Evolutionary conservation across 257 asterid species (phyloP), one percentile per base, ranked within the genome.

Genomic region (Solanum piurae): DNA sequence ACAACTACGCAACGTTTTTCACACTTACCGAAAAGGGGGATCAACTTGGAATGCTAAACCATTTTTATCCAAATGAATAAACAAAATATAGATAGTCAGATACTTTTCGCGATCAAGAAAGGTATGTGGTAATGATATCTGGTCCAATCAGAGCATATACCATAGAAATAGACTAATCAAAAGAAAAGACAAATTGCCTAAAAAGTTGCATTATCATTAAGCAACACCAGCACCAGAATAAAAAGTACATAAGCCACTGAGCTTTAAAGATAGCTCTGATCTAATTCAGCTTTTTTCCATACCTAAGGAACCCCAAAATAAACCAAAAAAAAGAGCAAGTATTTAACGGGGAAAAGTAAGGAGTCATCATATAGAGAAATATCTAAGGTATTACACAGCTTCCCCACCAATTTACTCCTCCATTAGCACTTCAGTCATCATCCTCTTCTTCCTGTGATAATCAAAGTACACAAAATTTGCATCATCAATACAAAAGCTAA

Each of bases 391-490:
- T 46, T 79, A 79, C 85, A 49, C 69, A 82, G 9, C 72, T 25
- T 33, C 85, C 44, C 29, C 85, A n/a, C 25, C 71, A 37, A 10
- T 37, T 34, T 46, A 16, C 23, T 46, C 21, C n/a, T n/a, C 44
- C 77, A 9, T 12, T 11, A 36, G 60, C 14, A 62, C 5, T 58
- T 87, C 27, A 79, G 25, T 88, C 90, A 21, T 88, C 90, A 18
- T 85, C 90, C 37, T 85, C 88, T 12, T 75, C 88, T 29, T 80
- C 85, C 64, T 88, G 88, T 27, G 9, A 18, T 13, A 2, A 68
- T 20, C 34, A 77, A 7, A 13, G 5, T 18, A 58, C 7, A 27
- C 3, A 72, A 18, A 25, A 5, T 11, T 14, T 37, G 5, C 12
- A 12, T 9, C 0, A 73, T 6, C 40, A 80, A 16, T 9, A 29